These are phyloP conservation scores for Citrus sinensis DNA, from an alignment of 345 rosid species.

Conservation along the genomic window DNA sequence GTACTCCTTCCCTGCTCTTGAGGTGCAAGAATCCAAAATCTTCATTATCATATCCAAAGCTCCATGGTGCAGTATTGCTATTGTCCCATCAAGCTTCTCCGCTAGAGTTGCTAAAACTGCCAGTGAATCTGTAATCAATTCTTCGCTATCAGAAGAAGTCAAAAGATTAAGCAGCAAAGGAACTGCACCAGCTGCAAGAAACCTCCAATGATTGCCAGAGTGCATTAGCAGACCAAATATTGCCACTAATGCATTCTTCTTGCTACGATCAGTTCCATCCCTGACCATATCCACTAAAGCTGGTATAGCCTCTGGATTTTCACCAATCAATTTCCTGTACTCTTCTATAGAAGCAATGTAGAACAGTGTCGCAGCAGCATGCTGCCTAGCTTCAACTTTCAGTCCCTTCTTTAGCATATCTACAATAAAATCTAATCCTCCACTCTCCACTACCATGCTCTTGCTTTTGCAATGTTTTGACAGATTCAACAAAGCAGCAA, in stretches of 20 bases:
- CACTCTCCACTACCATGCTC: slow-evolving; percentile 40
- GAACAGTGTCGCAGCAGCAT: slow-evolving; percentile 67
- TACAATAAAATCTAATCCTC: slow-evolving; percentile 47
- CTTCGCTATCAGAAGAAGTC: slow-evolving; percentile 44
- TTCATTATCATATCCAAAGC: slow-evolving; percentile 40
- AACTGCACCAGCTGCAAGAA: slow-evolving; percentile 53
- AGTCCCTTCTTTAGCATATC: slow-evolving; percentile 45
- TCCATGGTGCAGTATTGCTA: slow-evolving; percentile 44
- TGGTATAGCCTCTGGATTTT: slow-evolving; percentile 48
- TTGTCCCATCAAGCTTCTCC: slow-evolving; percentile 56
- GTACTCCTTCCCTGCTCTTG: slow-evolving; percentile 54
- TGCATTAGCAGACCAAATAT: slow-evolving; percentile 58
- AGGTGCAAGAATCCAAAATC: slow-evolving; percentile 42
- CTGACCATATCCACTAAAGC: slow-evolving; percentile 54
- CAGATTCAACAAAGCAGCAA: slow-evolving; percentile 62
- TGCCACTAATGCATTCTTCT: slow-evolving; percentile 71
- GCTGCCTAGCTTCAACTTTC: slow-evolving; percentile 55
- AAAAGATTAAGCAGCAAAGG: slow-evolving; percentile 50
- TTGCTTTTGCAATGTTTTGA: slow-evolving; percentile 62
- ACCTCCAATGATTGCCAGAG: slow-evolving; percentile 48
- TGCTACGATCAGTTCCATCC: slow-evolving; percentile 38
- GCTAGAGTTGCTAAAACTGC: slow-evolving; percentile 68
- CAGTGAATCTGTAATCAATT: slow-evolving; percentile 51
- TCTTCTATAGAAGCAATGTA: slow-evolving; percentile 66
- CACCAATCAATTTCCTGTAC: slow-evolving; percentile 61